phyloP scores from a whole-genome alignment of 1,139 yeast genomes.

The Candida dubliniensis region DNA sequence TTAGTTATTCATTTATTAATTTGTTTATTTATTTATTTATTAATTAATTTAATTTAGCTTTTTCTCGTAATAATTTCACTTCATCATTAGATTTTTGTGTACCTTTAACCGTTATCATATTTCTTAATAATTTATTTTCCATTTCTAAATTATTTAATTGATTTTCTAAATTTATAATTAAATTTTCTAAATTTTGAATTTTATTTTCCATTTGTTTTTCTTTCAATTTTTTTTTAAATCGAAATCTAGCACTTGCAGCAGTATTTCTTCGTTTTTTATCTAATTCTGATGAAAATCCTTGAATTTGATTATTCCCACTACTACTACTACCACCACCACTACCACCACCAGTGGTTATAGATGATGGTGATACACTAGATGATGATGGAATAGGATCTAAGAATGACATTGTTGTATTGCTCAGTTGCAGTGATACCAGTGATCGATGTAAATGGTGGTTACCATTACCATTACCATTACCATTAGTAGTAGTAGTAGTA shows the following conservation, averaged over 20 bases:
- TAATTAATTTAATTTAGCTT: constrained; percentile 20
- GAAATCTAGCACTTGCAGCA: constrained; percentile 78
- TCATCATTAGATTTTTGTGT: constrained; percentile 45
- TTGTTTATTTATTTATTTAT: too few species aligned
- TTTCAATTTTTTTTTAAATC: constrained; percentile 77
- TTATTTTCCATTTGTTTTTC: constrained; percentile 82
- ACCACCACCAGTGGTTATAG: too few species aligned
- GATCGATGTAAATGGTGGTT: background rate
- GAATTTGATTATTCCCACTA: background rate
- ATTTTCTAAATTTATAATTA: constrained; percentile 59
- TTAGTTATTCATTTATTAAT: too few species aligned
- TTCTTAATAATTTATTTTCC: constrained; percentile 63
- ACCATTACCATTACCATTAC: too few species aligned
- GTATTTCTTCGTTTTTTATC: constrained; percentile 76
- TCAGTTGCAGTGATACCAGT: constrained; percentile 1
- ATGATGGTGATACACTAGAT: background rate
- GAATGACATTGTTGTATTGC: background rate
- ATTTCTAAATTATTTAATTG: constrained; percentile 58
- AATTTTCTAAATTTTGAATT: constrained; percentile 60
- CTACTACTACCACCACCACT: too few species aligned
- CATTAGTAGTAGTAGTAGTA: too few species aligned
- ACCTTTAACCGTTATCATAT: constrained; percentile 51
- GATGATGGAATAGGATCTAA: constrained; percentile 1
- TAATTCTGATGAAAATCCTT: constrained; percentile 10
- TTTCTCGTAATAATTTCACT: constrained; percentile 36